Conservation (phyloP, 2,329 filamentous ascomycete species). For the Epicoccum nigrum region DNA sequence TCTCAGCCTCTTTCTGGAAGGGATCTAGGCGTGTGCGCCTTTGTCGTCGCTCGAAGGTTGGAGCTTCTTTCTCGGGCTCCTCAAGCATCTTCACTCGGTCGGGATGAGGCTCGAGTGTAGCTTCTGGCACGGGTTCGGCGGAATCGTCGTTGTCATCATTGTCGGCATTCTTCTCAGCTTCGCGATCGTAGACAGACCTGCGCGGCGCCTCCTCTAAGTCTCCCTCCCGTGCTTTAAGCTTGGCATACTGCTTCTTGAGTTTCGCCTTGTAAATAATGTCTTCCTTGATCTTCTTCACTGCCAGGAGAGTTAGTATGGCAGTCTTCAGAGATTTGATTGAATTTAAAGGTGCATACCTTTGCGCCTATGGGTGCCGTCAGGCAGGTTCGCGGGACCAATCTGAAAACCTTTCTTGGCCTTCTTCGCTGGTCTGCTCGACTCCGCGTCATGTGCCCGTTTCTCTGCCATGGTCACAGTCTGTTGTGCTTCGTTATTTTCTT, state of each 20-base stretch:
- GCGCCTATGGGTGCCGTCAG: conserved; percentile 84
- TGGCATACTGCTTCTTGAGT: conserved; percentile 89
- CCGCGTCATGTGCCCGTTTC: conserved; percentile 62
- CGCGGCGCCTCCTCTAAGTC: conserved; percentile 33
- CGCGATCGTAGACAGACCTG: conserved; percentile 44
- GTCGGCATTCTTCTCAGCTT: conserved; percentile 27
- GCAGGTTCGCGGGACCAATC: conserved; percentile 87
- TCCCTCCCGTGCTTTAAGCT: conserved; percentile 72
- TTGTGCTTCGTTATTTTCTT: not conserved
- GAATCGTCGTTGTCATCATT: conserved; percentile 27
- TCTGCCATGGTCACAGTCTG: conserved; percentile 58
- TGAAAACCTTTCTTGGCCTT: conserved; percentile 74
- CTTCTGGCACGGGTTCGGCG: conserved; percentile 31
- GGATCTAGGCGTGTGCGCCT: conserved; percentile 43
- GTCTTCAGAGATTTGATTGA: not conserved
- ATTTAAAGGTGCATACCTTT: conserved; percentile 61
- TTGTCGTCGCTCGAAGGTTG: conserved; percentile 29
- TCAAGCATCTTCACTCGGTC: conserved; percentile 66
- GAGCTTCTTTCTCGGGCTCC: conserved; percentile 36
- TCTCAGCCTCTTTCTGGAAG: conserved; percentile 52
- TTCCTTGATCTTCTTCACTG: conserved; percentile 87
- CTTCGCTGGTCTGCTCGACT: conserved; percentile 46
- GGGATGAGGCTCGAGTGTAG: conserved; percentile 63
- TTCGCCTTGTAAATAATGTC: conserved; percentile 91
- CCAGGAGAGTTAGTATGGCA: conserved; percentile 4